These are phyloP conservation scores for Alternaria sp. DNA, from an alignment of 2,329 filamentous ascomycete species.

Conservation along the genomic window DNA sequence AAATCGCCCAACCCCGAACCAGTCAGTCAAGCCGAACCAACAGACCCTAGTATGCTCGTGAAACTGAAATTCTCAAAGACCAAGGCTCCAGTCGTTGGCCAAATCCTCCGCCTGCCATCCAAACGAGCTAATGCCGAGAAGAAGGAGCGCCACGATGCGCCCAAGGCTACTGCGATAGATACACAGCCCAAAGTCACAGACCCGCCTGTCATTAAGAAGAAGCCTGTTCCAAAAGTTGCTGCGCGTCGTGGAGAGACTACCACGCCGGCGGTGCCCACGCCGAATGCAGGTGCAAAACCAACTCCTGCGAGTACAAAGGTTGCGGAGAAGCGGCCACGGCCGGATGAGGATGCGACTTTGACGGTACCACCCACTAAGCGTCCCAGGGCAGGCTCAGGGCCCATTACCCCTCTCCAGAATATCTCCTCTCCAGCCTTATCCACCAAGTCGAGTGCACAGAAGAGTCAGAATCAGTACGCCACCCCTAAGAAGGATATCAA, in stretches of 20 bases:
- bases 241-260: conserved; percentile 34
- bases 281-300: conserved; percentile 19
- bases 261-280: conserved; percentile 20
- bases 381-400: conserved; percentile 39
- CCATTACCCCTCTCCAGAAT: conserved; percentile 43
- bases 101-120: conserved; percentile 44
- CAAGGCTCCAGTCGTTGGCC: conserved; percentile 58
- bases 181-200: conserved; percentile 32
- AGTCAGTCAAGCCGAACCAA: conserved; percentile 19
- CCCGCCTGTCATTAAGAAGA: conserved; percentile 31
- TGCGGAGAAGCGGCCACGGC: conserved; percentile 47
- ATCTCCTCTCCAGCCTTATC: conserved; percentile 41
- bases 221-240: conserved; percentile 37
- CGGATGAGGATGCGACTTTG: conserved; percentile 39
- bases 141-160: conserved; percentile 37
- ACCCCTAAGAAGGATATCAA: conserved; percentile 50
- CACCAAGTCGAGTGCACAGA: conserved; percentile 43
- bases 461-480: conserved; percentile 34
- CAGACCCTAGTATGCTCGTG: conserved; percentile 51
- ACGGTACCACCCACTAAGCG: conserved; percentile 42
- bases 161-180: conserved; percentile 27
- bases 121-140: conserved; percentile 32
- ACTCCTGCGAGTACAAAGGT: conserved; percentile 22
- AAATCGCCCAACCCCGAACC: conserved; percentile 34
- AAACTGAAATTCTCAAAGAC: conserved; percentile 62